Evolutionary conservation across 1,139 yeast species (phyloP), one percentile per base, ranked within the genome.

Genomic region (Saccharomyces pastorianus): DNA sequence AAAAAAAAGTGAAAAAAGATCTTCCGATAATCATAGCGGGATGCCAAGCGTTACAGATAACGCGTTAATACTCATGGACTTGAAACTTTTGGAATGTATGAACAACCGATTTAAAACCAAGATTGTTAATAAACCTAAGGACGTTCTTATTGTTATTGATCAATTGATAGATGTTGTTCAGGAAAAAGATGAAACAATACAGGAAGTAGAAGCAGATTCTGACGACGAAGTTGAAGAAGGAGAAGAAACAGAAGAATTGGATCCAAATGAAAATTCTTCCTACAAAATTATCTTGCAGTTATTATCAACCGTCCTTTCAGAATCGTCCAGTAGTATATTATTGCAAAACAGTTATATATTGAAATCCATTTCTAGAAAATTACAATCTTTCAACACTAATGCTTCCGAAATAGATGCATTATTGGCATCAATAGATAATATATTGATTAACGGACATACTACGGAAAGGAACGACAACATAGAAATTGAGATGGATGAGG

Each of bases 71-170:
- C 71, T 89, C 49, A 73, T 82, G 6, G 85, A 86, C 64, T 73
- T 88, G 56, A 80, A 85, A 56, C 65, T 88, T 17, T 70, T 90
- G 50, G 93, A 89, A 62, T 71, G 73, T 20, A 69, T 88, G 47
- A 81, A 84, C n/a, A 78, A 77, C 14, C 75, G 75, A 29, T 85
- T 85, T 61, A 84, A 81, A 57, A 81, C 82, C 8, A 77, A 76
- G 48, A 69, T 91, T 42, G 78, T 88, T 9, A 79, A 78, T 41
- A 80, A 85, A 2, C 86, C 95, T 0, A 67, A 68, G 5, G 88
- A 83, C 53, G 76, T 85, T 57, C 71, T 88, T 28, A 73, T 72
- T 17, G 76, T 88, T 27, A 79, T 86, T 0, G 71, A 78, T 34
- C 79, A 78, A 38, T 72, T 85, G 49, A 65, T 84, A 46, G 63